These are phyloP conservation scores for Mycena belliarum DNA, from an alignment of 768 basidiomycete genomes.

Conservation along the genomic window DNA sequence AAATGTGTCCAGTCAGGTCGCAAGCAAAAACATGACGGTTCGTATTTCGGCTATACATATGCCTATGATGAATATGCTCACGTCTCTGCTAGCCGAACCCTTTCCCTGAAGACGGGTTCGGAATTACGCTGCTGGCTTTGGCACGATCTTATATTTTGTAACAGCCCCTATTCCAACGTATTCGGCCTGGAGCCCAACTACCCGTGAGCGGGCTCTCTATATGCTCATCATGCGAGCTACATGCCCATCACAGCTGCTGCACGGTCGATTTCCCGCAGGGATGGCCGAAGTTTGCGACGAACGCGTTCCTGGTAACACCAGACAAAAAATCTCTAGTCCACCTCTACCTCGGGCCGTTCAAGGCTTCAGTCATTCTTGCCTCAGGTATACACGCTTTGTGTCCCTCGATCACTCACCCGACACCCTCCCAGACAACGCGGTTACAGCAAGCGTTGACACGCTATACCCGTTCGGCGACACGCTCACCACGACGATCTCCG, in stretches of 20 bases:
- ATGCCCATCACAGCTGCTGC: slow-evolving; percentile 31
- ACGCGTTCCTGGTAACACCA: slow-evolving; percentile 39
- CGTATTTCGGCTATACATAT: slow-evolving; percentile 25
- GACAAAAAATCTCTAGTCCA: slow-evolving; percentile 38
- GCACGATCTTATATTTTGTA: not conserved
- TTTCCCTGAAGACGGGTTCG: slow-evolving; percentile 53
- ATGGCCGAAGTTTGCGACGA: slow-evolving; percentile 45
- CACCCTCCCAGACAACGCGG: slow-evolving; percentile 29
- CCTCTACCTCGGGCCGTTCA: slow-evolving; percentile 41
- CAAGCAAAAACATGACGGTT: slow-evolving; percentile 53
- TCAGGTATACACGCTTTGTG: slow-evolving; percentile 23
- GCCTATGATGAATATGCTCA: not conserved
- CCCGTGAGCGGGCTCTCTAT: slow-evolving; percentile 27
- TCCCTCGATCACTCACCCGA: not conserved
- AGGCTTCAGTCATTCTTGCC: slow-evolving; percentile 32
- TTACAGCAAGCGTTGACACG: slow-evolving; percentile 37
- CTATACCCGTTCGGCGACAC: slow-evolving; percentile 42
- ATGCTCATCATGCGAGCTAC: not conserved
- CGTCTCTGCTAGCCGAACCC: slow-evolving; percentile 39
- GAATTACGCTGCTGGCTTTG: not conserved
- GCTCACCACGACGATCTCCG: slow-evolving; percentile 35
- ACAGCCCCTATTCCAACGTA: slow-evolving; percentile 39
- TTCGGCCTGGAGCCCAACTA: slow-evolving; percentile 45
- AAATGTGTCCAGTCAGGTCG: slow-evolving; percentile 40
- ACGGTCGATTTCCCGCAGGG: slow-evolving; percentile 46